A percentile compares a stretch with the other conserved stretches of the same genome.
These are phyloP conservation scores for Endothia cerciana DNA, from an alignment of 2,329 filamentous ascomycete species.

Conservation along the genomic window DNA sequence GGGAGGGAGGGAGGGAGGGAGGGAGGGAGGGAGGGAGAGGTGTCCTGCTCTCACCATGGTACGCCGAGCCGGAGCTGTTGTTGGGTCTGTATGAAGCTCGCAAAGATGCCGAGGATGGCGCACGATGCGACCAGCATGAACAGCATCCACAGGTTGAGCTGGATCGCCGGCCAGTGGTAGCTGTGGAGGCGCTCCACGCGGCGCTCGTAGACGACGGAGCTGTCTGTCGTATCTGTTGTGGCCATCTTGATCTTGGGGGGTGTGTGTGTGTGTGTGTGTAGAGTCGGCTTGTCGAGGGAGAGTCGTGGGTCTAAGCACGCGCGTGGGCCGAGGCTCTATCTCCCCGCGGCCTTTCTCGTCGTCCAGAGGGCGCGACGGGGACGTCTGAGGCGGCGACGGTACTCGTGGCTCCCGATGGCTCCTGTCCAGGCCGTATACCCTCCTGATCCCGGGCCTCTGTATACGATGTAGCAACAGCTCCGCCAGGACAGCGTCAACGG, in stretches of 20 bases:
- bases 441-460: too few relatives aligned
- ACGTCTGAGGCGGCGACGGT: too few relatives aligned
- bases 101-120: slow-evolving; percentile 64
- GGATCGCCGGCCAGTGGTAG: slow-evolving; percentile 71
- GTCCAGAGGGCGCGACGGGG: too few relatives aligned
- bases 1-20: background rate
- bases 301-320: too few relatives aligned
- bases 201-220: slow-evolving; percentile 47
- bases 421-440: too few relatives aligned
- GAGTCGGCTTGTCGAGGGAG: too few relatives aligned
- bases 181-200: slow-evolving; percentile 54
- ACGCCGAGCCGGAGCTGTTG: slow-evolving; percentile 55
- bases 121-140: slow-evolving; percentile 64
- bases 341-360: too few relatives aligned
- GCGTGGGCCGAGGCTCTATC: too few relatives aligned
- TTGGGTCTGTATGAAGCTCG: slow-evolving; percentile 63
- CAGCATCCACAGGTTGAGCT: slow-evolving; percentile 70
- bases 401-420: too few relatives aligned
- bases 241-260: background rate
- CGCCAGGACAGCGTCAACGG: background rate
- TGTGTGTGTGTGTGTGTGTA: background rate
- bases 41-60: slow-evolving; percentile 57
- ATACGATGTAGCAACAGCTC: too few relatives aligned
- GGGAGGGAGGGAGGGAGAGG: background rate
- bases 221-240: slow-evolving; percentile 41